Conservation (phyloP, 2,329 filamentous ascomycete species). For the Penicillium sp. region DNA sequence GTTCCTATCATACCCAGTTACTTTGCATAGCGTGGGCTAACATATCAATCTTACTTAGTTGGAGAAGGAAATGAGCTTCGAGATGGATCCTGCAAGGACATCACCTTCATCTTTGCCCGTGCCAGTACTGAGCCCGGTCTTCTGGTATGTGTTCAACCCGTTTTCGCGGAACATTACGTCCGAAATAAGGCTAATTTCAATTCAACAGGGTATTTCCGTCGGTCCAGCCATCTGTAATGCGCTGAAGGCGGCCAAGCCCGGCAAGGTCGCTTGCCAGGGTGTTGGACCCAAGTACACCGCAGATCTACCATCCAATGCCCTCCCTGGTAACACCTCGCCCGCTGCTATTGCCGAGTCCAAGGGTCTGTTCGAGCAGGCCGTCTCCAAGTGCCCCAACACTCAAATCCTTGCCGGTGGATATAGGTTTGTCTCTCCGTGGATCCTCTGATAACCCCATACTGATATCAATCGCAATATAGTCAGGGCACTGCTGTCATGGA, state of each 20-base stretch:
- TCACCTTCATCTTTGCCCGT: constrained; percentile 53
- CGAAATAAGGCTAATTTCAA: neutral
- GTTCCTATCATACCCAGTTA: neutral
- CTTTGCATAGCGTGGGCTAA: neutral
- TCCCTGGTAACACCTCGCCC: constrained; percentile 41
- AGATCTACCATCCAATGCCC: constrained; percentile 37
- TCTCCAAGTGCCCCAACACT: constrained; percentile 22
- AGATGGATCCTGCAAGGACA: constrained; percentile 41
- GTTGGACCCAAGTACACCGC: constrained; percentile 48
- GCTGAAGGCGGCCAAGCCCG: constrained; percentile 19
- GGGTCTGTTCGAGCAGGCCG: constrained; percentile 35
- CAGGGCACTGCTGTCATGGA: constrained; percentile 50
- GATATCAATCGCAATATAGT: constrained; percentile 9
- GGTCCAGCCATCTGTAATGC: constrained; percentile 31
- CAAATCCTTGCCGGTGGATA: constrained; percentile 37
- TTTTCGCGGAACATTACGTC: neutral
- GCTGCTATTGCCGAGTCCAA: constrained; percentile 44
- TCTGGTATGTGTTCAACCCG: constrained; percentile 36
- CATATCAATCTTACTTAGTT: constrained; percentile 6
- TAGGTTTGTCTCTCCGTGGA: constrained; percentile 25
- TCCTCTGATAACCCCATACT: neutral
- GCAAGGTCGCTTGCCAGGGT: constrained; percentile 44
- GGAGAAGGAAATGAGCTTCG: constrained; percentile 41
- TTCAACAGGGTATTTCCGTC: constrained; percentile 29
- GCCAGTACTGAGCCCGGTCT: constrained; percentile 54